Conservation (phyloP, 495 filamentous ascomycete species). For the Hypoxylon fragiforme region DNA sequence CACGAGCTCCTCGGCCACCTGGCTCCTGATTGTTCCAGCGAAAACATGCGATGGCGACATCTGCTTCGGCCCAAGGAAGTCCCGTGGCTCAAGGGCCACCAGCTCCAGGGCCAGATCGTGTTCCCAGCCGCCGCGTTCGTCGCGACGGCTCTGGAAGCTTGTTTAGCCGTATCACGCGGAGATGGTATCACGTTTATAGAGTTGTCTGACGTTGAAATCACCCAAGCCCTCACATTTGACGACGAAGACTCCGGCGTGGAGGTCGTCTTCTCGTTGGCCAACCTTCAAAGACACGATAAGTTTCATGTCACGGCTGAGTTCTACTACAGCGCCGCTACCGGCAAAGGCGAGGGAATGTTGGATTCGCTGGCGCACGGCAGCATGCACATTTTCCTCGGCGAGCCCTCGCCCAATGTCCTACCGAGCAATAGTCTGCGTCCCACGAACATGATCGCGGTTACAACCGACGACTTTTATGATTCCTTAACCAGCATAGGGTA, state of each 20-base stretch:
- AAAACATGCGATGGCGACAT: neutral
- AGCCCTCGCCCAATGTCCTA: neutral
- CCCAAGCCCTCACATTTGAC: neutral
- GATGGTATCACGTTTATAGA: neutral
- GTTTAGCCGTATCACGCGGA: no score
- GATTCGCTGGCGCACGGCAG: conserved; percentile 30
- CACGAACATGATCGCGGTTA: conserved; percentile 16
- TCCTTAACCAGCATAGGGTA: conserved; percentile 21
- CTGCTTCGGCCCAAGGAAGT: neutral
- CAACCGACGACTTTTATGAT: conserved; percentile 17
- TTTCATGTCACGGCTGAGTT: conserved; percentile 9
- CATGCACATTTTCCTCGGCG: conserved; percentile 18
- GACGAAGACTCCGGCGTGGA: neutral
- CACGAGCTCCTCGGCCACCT: neutral
- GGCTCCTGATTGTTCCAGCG: neutral
- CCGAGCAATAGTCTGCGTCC: conserved; percentile 31
- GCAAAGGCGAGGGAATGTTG: conserved; percentile 4
- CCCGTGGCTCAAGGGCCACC: neutral
- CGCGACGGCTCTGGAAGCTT: neutral
- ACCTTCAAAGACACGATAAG: neutral
- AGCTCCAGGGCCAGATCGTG: neutral
- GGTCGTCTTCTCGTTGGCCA: neutral
- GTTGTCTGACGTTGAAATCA: neutral
- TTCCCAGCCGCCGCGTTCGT: neutral
- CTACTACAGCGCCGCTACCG: conserved; percentile 8